Conservation (phyloP, 2,329 filamentous ascomycete species). For the Colletotrichum lentis region DNA sequence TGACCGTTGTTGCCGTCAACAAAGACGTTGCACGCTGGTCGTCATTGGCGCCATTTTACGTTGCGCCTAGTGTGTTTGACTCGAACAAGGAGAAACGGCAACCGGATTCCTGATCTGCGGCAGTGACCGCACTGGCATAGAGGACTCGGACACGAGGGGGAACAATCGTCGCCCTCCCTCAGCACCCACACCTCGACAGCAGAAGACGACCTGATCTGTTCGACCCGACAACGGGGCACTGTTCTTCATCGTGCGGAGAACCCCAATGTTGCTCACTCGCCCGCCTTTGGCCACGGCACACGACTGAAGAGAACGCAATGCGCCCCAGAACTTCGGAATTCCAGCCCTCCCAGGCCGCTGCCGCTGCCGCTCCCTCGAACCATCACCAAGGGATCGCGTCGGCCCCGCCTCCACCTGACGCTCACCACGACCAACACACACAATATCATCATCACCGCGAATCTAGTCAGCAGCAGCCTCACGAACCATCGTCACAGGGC, state of each 20-base stretch:
- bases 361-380: slow-evolving; percentile 23
- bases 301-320: slow-evolving; percentile 29
- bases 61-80: slow-evolving; percentile 13
- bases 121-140: slow-evolving; percentile 6
- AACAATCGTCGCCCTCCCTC: background rate
- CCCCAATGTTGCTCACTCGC: slow-evolving; percentile 29
- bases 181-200: slow-evolving; percentile 23
- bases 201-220: slow-evolving; percentile 13
- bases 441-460: slow-evolving; percentile 28
- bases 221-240: slow-evolving; percentile 16
- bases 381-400: slow-evolving; percentile 26
- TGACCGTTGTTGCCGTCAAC: background rate
- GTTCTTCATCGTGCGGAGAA: slow-evolving; percentile 4
- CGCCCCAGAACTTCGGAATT: slow-evolving; percentile 31
- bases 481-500: slow-evolving; percentile 9
- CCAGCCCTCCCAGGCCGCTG: slow-evolving; percentile 33
- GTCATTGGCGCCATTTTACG: slow-evolving; percentile 10
- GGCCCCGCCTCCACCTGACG: slow-evolving; percentile 26
- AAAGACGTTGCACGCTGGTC: slow-evolving; percentile 22
- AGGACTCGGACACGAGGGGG: slow-evolving; percentile 3
- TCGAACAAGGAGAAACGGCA: slow-evolving; percentile 7
- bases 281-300: slow-evolving; percentile 27
- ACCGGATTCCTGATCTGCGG: slow-evolving; percentile 12
- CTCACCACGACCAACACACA: slow-evolving; percentile 15
- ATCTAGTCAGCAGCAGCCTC: slow-evolving; percentile 19